phyloP scores from a whole-genome alignment of 495 filamentous ascomycete species.

The Aspergillus sclerotiicarbonarius region DNA sequence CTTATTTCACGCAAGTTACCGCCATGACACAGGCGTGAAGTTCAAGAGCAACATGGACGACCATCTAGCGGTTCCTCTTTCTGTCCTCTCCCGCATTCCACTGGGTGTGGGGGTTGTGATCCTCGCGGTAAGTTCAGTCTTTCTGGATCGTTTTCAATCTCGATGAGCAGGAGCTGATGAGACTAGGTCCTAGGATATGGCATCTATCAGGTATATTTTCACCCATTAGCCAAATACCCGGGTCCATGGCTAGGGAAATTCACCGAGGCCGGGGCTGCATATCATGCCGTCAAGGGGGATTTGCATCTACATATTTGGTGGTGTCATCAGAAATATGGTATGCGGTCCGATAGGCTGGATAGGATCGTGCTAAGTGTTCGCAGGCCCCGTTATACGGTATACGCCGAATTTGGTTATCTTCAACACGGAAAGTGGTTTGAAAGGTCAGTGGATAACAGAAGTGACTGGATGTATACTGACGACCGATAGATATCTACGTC shows the following conservation, averaged over 20 bases:
- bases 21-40: not conserved
- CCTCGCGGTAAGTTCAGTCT: not conserved
- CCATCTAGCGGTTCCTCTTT: not conserved
- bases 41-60: not conserved
- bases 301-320: slow-evolving; percentile 24
- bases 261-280: slow-evolving; percentile 30
- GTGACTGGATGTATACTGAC: not conserved
- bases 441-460: not conserved
- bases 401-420: slow-evolving; percentile 1
- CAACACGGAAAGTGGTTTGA: slow-evolving; percentile 3
- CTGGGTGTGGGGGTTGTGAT: not conserved
- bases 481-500: slow-evolving; percentile 7
- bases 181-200: not conserved
- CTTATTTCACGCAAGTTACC: not conserved
- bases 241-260: slow-evolving; percentile 34
- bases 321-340: slow-evolving; percentile 33
- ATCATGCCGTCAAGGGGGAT: slow-evolving; percentile 29
- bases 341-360: not conserved
- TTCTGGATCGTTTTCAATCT: not conserved
- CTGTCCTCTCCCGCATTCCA: not conserved
- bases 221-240: slow-evolving; percentile 38
- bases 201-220: slow-evolving; percentile 33
- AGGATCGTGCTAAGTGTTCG: not conserved
- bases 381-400: slow-evolving; percentile 5
- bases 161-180: not conserved